phyloP scores from a whole-genome alignment of 129 eudicot genomes.

The Pseudognaphalium luteoalbum region DNA sequence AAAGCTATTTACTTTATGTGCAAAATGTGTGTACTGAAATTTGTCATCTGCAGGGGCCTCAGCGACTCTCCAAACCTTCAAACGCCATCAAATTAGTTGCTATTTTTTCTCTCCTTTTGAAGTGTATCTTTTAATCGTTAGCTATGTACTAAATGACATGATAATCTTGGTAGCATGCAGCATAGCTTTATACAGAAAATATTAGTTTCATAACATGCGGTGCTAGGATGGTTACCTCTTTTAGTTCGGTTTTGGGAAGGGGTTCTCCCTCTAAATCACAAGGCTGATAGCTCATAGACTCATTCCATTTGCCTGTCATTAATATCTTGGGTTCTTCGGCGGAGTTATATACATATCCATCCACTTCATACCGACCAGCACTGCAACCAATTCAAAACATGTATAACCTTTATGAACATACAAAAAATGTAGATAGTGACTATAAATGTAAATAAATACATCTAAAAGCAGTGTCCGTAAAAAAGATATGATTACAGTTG shows the following conservation, averaged over 20 bases:
- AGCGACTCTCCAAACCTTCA: conserved; percentile 90
- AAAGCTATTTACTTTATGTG: conserved; percentile 89
- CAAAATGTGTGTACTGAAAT: conserved; percentile 84
- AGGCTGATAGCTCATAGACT: conserved; percentile 87
- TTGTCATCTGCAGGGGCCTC: conserved; percentile 69
- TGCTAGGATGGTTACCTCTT: conserved; percentile 58
- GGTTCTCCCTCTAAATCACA: conserved; percentile 97
- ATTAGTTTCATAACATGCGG: not conserved
- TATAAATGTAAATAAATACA: not conserved
- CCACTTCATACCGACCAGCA: conserved; percentile 92
- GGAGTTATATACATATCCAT: conserved; percentile 89
- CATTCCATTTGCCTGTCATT: conserved; percentile 95
- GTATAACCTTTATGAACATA: conserved; percentile 11
- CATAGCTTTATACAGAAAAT: not conserved
- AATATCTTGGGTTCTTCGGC: conserved; percentile 88
- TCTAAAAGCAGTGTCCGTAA: not conserved
- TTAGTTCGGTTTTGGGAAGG: conserved; percentile 73
- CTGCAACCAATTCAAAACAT: conserved; percentile 43
- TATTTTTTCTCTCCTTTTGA: not conserved
- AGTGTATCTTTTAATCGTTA: not conserved
- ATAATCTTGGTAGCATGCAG: too few relatives aligned
- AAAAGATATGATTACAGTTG: not conserved
- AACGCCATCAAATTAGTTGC: conserved; percentile 9
- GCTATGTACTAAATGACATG: too few relatives aligned
- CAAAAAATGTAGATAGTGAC: not conserved